phyloP scores from a whole-genome alignment of 805 yeast genomes.

The Lipomyces yamadae region DNA sequence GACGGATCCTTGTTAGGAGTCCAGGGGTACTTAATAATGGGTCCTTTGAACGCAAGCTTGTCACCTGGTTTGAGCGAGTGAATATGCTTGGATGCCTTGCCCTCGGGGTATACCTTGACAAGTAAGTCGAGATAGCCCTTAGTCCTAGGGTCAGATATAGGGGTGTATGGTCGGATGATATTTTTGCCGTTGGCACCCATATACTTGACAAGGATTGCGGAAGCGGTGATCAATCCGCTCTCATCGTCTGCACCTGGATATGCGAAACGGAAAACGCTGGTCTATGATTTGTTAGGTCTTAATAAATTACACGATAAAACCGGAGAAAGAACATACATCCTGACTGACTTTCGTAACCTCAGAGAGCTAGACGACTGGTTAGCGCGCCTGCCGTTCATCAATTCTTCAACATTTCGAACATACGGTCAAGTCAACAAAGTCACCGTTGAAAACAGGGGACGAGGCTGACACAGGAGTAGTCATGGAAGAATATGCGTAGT shows the following conservation, averaged over 20 bases:
- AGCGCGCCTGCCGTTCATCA: not conserved
- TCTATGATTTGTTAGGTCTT: conserved; percentile 10
- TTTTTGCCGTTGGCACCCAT: conserved; percentile 74
- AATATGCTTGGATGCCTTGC: conserved; percentile 80
- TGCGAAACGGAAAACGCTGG: conserved; percentile 36
- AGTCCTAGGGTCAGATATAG: conserved; percentile 69
- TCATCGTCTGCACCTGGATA: conserved; percentile 36
- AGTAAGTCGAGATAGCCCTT: conserved; percentile 80
- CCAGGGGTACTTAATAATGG: conserved; percentile 90
- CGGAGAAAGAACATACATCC: conserved; percentile 22
- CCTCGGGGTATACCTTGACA: conserved; percentile 81
- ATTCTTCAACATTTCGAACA: not conserved
- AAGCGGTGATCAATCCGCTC: conserved; percentile 57
- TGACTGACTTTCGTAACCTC: conserved; percentile 19
- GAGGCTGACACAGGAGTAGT: conserved; percentile 30
- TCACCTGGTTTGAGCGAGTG: conserved; percentile 75
- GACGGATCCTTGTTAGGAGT: conserved; percentile 79
- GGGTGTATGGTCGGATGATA: conserved; percentile 85
- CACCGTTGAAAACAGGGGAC: conserved; percentile 26
- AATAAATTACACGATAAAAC: not conserved
- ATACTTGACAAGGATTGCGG: conserved; percentile 78
- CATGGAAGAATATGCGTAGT: conserved; percentile 27
- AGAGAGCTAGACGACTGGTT: conserved; percentile 23
- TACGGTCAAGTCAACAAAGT: conserved; percentile 35
- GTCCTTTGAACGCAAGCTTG: conserved; percentile 90